Conservation (phyloP, 164 flowering plant species). For the Paratinospora sagittata region DNA sequence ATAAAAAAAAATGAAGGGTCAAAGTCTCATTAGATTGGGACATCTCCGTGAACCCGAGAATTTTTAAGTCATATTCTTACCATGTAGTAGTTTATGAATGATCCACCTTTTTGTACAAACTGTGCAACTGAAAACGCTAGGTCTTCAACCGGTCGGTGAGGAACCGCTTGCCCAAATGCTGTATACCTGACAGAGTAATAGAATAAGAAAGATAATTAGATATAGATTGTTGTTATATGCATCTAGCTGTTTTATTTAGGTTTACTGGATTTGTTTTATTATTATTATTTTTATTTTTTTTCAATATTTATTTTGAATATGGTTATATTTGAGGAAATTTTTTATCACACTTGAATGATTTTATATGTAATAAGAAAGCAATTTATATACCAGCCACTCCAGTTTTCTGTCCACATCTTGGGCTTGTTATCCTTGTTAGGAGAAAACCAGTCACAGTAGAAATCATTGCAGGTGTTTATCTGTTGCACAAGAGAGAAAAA, state of each 20-base stretch:
- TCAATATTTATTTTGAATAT: background rate
- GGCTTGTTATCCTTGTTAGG: slow-evolving; percentile 92
- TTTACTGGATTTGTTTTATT: background rate
- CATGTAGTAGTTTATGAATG: slow-evolving; percentile 91
- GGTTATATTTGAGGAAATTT: background rate
- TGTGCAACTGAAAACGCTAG: slow-evolving; percentile 90
- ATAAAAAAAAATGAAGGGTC: background rate
- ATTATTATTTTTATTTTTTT: background rate
- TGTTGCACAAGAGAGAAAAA: slow-evolving; percentile 20
- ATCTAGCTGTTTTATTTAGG: background rate
- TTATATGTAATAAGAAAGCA: background rate
- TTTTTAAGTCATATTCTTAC: slow-evolving; percentile 33
- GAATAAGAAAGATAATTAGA: background rate
- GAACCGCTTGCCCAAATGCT: slow-evolving; percentile 85
- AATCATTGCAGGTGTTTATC: slow-evolving; percentile 97
- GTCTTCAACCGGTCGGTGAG: slow-evolving; percentile 84
- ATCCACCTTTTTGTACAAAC: slow-evolving; percentile 87
- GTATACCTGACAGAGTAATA: slow-evolving; percentile 55
- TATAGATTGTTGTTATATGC: background rate
- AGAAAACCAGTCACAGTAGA: slow-evolving; percentile 90
- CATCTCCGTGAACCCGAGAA: background rate
- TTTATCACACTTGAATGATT: background rate
- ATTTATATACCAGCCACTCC: slow-evolving; percentile 86
- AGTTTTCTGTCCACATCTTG: slow-evolving; percentile 97
- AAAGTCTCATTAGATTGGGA: no score